Evolutionary conservation across 2,329 filamentous ascomycete species (phyloP).

Genomic region (Blastomyces parvus): DNA sequence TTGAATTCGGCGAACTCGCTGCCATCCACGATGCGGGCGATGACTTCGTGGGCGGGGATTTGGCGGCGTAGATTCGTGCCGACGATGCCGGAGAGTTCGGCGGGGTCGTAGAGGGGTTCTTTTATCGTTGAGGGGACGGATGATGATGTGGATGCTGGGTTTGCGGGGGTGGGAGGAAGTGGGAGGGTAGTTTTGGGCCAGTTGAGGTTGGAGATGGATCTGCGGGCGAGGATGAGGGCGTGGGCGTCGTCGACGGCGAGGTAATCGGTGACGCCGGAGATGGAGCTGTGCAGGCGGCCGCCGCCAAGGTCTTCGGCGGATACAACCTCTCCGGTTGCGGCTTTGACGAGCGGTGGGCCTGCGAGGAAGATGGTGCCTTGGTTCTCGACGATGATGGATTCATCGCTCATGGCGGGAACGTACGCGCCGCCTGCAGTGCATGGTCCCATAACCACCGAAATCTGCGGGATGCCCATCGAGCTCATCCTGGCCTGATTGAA

Average conservation of each 20-base stretch:
- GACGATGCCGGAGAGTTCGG: conserved; percentile 79
- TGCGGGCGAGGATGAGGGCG: conserved; percentile 71
- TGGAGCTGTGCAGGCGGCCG: conserved; percentile 76
- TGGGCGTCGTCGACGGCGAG: conserved; percentile 90
- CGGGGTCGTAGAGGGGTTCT: conserved; percentile 69
- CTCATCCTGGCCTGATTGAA: conserved; percentile 97
- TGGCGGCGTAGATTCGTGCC: conserved; percentile 81
- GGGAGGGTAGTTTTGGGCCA: conserved; percentile 52
- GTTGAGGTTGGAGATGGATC: conserved; percentile 82
- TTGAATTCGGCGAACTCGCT: conserved; percentile 93
- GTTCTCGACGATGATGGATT: conserved; percentile 89
- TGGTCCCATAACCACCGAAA: conserved; percentile 92
- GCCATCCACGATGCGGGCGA: conserved; percentile 85
- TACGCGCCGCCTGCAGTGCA: conserved; percentile 95
- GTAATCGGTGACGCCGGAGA: conserved; percentile 91
- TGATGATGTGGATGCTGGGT: conserved; percentile 20
- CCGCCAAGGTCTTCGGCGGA: conserved; percentile 85
- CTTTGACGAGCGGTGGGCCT: conserved; percentile 88
- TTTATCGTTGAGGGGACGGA: conserved; percentile 37
- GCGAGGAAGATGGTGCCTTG: conserved; percentile 98
- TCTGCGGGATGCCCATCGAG: conserved; percentile 76
- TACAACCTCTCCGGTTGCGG: conserved; percentile 87
- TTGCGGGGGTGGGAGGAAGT: conserved; percentile 22
- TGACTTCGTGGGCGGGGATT: conserved; percentile 79
- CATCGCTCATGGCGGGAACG: conserved; percentile 93